Base-by-base conservation (phyloP, 306 rosid genomes). In the Sindora glabra region DNA sequence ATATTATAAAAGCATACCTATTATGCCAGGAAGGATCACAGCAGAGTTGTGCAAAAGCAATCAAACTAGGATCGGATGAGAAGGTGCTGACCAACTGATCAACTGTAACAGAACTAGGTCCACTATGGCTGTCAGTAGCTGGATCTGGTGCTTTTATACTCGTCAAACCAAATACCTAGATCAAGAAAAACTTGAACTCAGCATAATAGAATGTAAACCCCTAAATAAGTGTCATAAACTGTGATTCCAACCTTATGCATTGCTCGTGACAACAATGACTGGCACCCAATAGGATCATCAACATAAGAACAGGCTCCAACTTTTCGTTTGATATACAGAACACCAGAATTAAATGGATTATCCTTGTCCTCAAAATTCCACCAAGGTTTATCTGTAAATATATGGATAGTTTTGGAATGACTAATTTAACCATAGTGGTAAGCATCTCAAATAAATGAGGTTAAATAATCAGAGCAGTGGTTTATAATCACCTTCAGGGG, bases 221-320 rank as follows among this genome's bases (percentile, higher is more conserved):
- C 25, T 25, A 10, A 37, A 61, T 37, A 42, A 65, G 41, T 24
- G 70, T 37, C 46, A 44, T 29, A 29, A 29, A 29, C 8, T n/a
- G 19, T 60, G 56, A 68, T 27, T 49, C 18, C 52, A 67, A 91
- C 98, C 98, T 91, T 91, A 77, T 91, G 98, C 98, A 85, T 85
- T 65, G 96, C 96, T 61, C 92, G 84, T 26, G 98, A 91, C 57
- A 91, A 77, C 59, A 91, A 79, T 10, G 96, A 88, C 80, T 88
- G 98, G 74, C 96, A 88, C 48, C 98, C 98, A 62, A 85, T 68
- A 55, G 98, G 98, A 74, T 91, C 98, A 67, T 91, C 98, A 59
- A 88, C 94, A 79, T 91, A 91, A 8, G 98, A 91, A 78, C 98
- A 91, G 79, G 96, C 91, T 59, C 96, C 98, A 17, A 91, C 98